Evolutionary conservation across 2,329 filamentous ascomycete species (phyloP).

Genomic region (Hymenotorrendiella dingleyae): DNA sequence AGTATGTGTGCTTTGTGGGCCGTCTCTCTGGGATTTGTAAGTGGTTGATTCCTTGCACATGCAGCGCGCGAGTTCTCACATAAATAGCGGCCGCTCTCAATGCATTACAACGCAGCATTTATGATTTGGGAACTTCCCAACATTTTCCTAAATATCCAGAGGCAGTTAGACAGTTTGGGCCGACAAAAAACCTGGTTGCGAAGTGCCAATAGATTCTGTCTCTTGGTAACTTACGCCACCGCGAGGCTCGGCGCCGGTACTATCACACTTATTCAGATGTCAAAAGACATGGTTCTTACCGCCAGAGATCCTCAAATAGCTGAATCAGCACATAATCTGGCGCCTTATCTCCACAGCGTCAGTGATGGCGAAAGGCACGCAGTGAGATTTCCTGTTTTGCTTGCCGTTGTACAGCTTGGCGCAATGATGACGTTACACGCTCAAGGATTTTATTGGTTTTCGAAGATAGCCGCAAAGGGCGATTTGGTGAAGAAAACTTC

Average conservation of each 20-base stretch:
- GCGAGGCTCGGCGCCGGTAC: constrained; percentile 3
- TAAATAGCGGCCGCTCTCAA: constrained; percentile 5
- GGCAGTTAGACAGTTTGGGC: constrained; percentile 3
- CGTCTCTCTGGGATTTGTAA: constrained; percentile 8
- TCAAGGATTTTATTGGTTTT: constrained; percentile 12
- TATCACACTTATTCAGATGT: neutral
- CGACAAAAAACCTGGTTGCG: neutral
- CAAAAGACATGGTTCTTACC: constrained; percentile 4
- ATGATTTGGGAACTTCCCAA: constrained; percentile 10
- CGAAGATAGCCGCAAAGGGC: constrained; percentile 4
- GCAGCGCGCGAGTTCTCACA: neutral
- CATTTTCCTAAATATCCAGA: constrained; percentile 9
- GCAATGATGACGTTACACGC: constrained; percentile 3
- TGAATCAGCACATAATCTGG: neutral
- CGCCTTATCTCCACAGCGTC: neutral
- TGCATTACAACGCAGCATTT: constrained; percentile 8
- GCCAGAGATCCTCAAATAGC: neutral
- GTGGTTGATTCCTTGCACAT: neutral
- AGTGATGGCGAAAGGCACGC: neutral
- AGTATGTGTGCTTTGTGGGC: constrained; percentile 2
- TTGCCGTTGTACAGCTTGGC: constrained; percentile 2
- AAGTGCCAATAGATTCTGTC: constrained; percentile 1
- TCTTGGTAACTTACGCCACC: constrained; percentile 5
- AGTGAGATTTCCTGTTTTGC: neutral
- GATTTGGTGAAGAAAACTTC: constrained; percentile 4